These are phyloP conservation scores for Angomonas ambiguus DNA, from an alignment of 208 protist genomes.

Conservation along the genomic window DNA sequence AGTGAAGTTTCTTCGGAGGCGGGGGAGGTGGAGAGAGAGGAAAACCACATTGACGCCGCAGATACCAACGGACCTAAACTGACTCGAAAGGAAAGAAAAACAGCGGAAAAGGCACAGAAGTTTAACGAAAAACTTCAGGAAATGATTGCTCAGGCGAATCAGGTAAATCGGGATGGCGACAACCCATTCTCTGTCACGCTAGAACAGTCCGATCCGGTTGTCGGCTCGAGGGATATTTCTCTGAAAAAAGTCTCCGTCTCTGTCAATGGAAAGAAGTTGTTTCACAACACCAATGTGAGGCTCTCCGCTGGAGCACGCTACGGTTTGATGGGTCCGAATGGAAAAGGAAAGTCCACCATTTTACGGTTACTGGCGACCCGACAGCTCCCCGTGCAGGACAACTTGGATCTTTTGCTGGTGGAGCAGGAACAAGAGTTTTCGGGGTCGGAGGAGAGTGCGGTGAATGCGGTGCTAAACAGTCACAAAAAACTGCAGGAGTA, in stretches of 20 bases:
- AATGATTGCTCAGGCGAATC: slow-evolving; percentile 44
- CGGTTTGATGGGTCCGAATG: slow-evolving; percentile 97
- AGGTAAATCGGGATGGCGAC: slow-evolving; percentile 61
- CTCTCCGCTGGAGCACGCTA: slow-evolving; percentile 90
- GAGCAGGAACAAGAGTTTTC: slow-evolving; percentile 96
- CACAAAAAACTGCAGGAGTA: slow-evolving; percentile 90
- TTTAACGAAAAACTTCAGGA: slow-evolving; percentile 47
- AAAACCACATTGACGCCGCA: slow-evolving; percentile 1
- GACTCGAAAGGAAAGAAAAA: slow-evolving; percentile 71
- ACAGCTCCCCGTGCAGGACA: slow-evolving; percentile 86
- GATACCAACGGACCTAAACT: slow-evolving; percentile 9
- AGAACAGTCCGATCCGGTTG: slow-evolving; percentile 44
- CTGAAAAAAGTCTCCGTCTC: slow-evolving; percentile 84
- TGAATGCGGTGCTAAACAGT: slow-evolving; percentile 83
- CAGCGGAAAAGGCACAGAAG: slow-evolving; percentile 54
- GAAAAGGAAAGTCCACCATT: slow-evolving; percentile 94
- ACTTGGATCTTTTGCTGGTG: slow-evolving; percentile 94
- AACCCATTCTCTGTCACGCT: slow-evolving; percentile 80
- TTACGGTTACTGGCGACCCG: slow-evolving; percentile 85
- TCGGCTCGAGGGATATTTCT: slow-evolving; percentile 80
- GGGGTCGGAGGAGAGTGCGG: slow-evolving; percentile 68
- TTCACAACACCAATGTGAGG: slow-evolving; percentile 71
- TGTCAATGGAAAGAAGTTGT: slow-evolving; percentile 81
- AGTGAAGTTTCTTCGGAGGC: slow-evolving; percentile 61
- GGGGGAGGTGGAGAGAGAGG: background rate